Percentiles rank a stretch among this genome's conserved stretches.
Evolutionary conservation across 2,329 filamentous ascomycete species (phyloP).

Genomic region (Anthostomella pinea): DNA sequence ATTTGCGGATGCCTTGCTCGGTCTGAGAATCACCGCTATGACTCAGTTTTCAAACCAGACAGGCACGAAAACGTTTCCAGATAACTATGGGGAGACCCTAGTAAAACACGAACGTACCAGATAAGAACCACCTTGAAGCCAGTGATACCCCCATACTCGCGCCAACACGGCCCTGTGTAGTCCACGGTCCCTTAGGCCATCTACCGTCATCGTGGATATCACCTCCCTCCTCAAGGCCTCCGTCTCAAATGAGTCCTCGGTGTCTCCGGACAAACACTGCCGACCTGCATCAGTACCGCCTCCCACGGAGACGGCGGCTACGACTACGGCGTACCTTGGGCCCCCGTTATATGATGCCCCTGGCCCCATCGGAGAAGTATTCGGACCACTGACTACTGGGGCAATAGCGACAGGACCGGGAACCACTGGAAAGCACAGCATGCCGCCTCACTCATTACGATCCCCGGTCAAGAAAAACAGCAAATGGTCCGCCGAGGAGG

Average conservation of each 20-base stretch:
- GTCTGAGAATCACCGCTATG: no score
- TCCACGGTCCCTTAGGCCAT: slow-evolving; percentile 34
- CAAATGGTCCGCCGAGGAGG: slow-evolving; percentile 94
- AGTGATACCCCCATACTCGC: slow-evolving; percentile 12
- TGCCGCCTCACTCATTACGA: slow-evolving; percentile 54
- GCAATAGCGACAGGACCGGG: no score
- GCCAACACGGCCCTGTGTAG: slow-evolving; percentile 33
- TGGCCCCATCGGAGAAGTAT: slow-evolving; percentile 25
- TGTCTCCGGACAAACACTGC: slow-evolving; percentile 40
- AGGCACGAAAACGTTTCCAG: slow-evolving; percentile 13
- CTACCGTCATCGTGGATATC: slow-evolving; percentile 88
- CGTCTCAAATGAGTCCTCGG: slow-evolving; percentile 68
- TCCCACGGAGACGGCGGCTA: slow-evolving; percentile 36
- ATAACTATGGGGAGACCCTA: slow-evolving; percentile 10
- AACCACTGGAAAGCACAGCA: slow-evolving; percentile 44
- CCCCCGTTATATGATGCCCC: slow-evolving; percentile 25
- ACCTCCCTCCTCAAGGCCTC: slow-evolving; percentile 77
- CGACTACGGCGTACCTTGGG: slow-evolving; percentile 28
- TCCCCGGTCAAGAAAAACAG: slow-evolving; percentile 90
- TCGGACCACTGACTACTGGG: slow-evolving; percentile 32
- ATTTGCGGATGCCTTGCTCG: no score
- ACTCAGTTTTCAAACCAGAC: no score
- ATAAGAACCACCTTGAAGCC: slow-evolving; percentile 15
- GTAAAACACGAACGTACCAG: slow-evolving; percentile 9
- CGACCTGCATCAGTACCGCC: slow-evolving; percentile 37